These are phyloP conservation scores for Pochonia chlamydosporia DNA, from an alignment of 2,329 filamentous ascomycete species.

Conservation along the genomic window DNA sequence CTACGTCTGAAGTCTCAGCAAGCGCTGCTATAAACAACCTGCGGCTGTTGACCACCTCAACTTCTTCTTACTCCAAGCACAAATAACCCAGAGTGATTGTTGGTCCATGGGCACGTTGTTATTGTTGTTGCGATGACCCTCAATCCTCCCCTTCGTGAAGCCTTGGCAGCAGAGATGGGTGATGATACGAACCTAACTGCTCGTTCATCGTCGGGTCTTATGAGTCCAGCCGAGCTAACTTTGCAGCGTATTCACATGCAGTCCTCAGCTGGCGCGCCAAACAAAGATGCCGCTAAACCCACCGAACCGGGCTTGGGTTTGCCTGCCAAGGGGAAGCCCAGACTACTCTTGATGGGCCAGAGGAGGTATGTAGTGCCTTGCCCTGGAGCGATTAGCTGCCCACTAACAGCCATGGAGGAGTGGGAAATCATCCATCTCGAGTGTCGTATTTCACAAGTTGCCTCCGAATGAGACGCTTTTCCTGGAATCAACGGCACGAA, in stretches of 20 bases:
- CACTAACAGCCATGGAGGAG: constrained; percentile 52
- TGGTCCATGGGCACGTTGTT: too few species aligned
- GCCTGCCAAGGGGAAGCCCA: constrained; percentile 64
- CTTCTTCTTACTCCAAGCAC: too few species aligned
- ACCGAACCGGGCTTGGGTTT: constrained; percentile 38
- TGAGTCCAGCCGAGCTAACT: constrained; percentile 56
- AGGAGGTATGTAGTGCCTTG: constrained; percentile 58
- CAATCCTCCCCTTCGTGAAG: constrained; percentile 23
- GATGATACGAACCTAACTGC: constrained; percentile 22
- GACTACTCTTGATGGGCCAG: constrained; percentile 90
- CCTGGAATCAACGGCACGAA: constrained; percentile 87
- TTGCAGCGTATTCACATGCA: constrained; percentile 58
- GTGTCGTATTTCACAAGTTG: constrained; percentile 98
- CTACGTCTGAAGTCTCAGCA: background rate
- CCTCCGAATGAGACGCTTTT: constrained; percentile 94
- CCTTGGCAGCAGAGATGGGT: constrained; percentile 17
- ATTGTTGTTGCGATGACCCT: constrained; percentile 27
- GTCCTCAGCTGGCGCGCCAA: constrained; percentile 47
- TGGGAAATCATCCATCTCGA: constrained; percentile 96
- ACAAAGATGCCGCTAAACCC: constrained; percentile 41
- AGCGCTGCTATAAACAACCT: background rate
- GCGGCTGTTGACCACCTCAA: background rate
- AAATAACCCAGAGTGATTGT: too few species aligned
- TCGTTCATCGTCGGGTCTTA: constrained; percentile 25
- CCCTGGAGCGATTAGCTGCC: background rate